Evolutionary conservation across 2,329 filamentous ascomycete genomes (phyloP).

Genomic region (Alternaria dauci): DNA sequence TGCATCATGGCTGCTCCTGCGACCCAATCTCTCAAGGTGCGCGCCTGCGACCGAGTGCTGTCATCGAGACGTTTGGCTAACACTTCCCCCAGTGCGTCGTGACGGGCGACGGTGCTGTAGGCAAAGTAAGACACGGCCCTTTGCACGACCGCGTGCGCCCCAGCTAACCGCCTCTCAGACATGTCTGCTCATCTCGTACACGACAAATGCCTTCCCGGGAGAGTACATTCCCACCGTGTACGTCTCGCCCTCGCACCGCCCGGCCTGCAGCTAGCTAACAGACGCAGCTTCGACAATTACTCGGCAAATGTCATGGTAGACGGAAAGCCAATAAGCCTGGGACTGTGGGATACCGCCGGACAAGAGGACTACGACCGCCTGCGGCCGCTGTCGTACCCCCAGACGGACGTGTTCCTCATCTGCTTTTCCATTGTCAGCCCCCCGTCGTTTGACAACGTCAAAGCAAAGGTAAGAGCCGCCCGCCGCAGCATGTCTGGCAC

Average conservation of each 20-base stretch:
- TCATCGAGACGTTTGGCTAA: constrained; percentile 24
- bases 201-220: constrained; percentile 98
- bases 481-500: background rate
- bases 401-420: constrained; percentile 98
- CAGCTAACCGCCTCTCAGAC: constrained; percentile 67
- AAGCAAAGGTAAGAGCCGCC: constrained; percentile 78
- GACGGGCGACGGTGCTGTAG: constrained; percentile 98
- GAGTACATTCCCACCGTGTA: constrained; percentile 99
- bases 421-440: constrained; percentile 99
- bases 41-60: constrained; percentile 1
- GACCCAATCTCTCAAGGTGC: constrained; percentile 91
- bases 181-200: constrained; percentile 98
- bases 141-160: constrained; percentile 17
- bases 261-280: constrained; percentile 31
- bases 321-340: constrained; percentile 95
- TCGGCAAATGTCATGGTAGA: constrained; percentile 99
- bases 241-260: constrained; percentile 45
- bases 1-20: constrained; percentile 76
- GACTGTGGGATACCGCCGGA: constrained; percentile 97
- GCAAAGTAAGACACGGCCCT: constrained; percentile 74
- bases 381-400: constrained; percentile 93
- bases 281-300: constrained; percentile 91
- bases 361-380: constrained; percentile 98
- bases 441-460: constrained; percentile 98
- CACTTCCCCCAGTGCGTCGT: constrained; percentile 80